phyloP scores from a whole-genome alignment of 805 yeast genomes.

The Starmerella roubikii region DNA sequence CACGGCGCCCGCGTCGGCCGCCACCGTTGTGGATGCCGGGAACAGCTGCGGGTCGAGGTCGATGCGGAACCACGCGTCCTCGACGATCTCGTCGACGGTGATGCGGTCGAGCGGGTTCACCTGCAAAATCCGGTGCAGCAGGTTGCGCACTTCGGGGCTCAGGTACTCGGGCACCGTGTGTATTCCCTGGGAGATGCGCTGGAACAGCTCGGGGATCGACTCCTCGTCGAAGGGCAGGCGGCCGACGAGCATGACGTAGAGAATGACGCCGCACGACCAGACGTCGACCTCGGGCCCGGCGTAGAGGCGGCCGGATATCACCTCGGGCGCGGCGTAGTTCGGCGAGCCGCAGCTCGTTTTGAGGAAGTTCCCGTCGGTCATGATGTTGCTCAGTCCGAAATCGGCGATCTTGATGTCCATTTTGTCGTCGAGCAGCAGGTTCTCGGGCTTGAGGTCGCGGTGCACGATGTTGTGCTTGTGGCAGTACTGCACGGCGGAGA shows the following conservation, averaged over 20 bases:
- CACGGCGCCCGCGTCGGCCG: conserved; percentile 23
- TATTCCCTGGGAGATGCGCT: conserved; percentile 84
- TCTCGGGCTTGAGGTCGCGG: conserved; percentile 93
- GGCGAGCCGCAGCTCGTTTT: conserved; percentile 95
- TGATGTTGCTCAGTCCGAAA: conserved; percentile 84
- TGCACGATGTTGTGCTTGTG: conserved; percentile 94
- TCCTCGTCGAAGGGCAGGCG: conserved; percentile 94
- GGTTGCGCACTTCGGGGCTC: conserved; percentile 69
- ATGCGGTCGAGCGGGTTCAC: conserved; percentile 90
- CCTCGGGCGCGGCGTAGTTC: conserved; percentile 96
- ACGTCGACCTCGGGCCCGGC: conserved; percentile 98
- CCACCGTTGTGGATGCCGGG: conserved; percentile 37
- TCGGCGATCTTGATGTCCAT: conserved; percentile 91
- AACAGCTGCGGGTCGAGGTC: conserved; percentile 68
- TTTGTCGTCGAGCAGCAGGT: conserved; percentile 74
- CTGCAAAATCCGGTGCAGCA: conserved; percentile 79
- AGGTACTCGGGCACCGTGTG: conserved; percentile 79
- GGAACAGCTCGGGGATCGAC: conserved; percentile 84
- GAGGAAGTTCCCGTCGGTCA: conserved; percentile 94
- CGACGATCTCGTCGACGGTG: conserved; percentile 81
- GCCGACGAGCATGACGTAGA: conserved; percentile 92
- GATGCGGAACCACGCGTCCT: conserved; percentile 84
- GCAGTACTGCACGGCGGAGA: conserved; percentile 92
- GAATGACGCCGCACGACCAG: conserved; percentile 92
- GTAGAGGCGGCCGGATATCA: conserved; percentile 80